Conservation (phyloP, 202 grass and related monocot species). For the Zizania palustris region DNA sequence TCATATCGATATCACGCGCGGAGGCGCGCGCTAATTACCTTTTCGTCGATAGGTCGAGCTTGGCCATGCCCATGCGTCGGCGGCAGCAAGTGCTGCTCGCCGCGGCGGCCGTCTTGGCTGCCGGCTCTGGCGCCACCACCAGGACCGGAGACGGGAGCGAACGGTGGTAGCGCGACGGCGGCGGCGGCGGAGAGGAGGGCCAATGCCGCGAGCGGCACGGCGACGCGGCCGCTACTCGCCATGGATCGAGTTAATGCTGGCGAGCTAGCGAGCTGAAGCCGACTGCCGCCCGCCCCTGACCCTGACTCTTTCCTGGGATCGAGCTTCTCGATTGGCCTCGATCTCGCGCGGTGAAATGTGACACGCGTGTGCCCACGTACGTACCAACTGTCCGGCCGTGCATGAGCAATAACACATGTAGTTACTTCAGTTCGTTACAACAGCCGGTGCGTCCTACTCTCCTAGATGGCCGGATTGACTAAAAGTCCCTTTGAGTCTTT, state of each 20-base stretch:
- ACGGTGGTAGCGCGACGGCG: not conserved
- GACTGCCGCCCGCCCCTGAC: too few species aligned
- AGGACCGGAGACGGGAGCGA: not conserved
- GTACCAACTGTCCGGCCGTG: not conserved
- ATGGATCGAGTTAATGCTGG: not conserved
- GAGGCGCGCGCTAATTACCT: not conserved
- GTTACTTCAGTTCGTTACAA: not conserved
- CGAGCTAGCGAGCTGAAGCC: too few species aligned
- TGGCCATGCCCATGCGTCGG: not conserved
- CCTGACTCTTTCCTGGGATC: too few species aligned
- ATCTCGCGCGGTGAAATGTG: not conserved
- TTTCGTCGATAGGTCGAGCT: not conserved
- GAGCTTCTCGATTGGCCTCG: too few species aligned
- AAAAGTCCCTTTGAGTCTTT: too few species aligned
- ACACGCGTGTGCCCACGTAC: not conserved
- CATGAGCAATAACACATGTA: too few species aligned
- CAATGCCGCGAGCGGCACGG: slow-evolving; percentile 27
- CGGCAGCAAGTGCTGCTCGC: slow-evolving; percentile 24
- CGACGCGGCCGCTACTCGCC: slow-evolving; percentile 33
- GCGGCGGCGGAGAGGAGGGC: slow-evolving; percentile 15
- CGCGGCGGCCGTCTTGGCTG: not conserved
- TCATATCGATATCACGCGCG: too few species aligned
- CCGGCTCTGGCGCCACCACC: not conserved
- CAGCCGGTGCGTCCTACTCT: not conserved
- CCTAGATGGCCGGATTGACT: too few species aligned